phyloP scores from a whole-genome alignment of 2,329 filamentous ascomycete species.

The Colletotrichum phormii region DNA sequence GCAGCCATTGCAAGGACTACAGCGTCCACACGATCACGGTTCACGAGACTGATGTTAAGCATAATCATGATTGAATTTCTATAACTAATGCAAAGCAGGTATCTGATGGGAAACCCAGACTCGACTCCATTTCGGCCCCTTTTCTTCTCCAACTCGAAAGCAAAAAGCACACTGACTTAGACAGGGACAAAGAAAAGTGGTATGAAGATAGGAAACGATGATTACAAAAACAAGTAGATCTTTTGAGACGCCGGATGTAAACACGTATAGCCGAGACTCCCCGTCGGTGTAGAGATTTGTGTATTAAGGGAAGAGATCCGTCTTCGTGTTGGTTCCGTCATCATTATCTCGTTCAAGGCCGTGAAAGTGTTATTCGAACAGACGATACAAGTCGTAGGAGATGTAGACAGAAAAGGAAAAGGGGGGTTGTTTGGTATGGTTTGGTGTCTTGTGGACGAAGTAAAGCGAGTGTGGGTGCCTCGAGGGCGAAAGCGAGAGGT shows the following conservation, averaged over 20 bases:
- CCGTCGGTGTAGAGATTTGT: no score
- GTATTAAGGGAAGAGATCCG: conserved; percentile 21
- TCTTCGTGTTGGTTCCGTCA: conserved; percentile 23
- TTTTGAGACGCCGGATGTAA: conserved; percentile 13
- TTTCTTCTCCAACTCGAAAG: background rate
- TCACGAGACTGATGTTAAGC: background rate
- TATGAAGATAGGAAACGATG: background rate
- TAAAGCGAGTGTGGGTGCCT: conserved; percentile 23
- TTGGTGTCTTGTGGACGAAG: background rate
- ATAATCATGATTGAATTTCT: background rate
- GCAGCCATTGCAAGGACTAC: no score
- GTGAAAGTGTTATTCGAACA: conserved; percentile 6
- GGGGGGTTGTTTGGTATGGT: background rate
- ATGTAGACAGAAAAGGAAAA: background rate
- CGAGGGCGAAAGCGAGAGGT: background rate
- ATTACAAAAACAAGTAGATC: background rate
- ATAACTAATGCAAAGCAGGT: conserved; percentile 11
- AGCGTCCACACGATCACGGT: background rate
- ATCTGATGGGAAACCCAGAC: conserved; percentile 2
- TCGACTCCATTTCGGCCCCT: conserved; percentile 5
- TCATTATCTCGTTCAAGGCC: conserved; percentile 33
- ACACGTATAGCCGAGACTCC: conserved; percentile 1
- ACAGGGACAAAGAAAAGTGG: background rate
- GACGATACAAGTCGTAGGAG: background rate
- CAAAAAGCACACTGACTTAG: background rate